Percentiles rank a stretch among this genome's conserved stretches.
Conservation (phyloP, 2,329 filamentous ascomycete species). For the Talaromyces sp. region DNA sequence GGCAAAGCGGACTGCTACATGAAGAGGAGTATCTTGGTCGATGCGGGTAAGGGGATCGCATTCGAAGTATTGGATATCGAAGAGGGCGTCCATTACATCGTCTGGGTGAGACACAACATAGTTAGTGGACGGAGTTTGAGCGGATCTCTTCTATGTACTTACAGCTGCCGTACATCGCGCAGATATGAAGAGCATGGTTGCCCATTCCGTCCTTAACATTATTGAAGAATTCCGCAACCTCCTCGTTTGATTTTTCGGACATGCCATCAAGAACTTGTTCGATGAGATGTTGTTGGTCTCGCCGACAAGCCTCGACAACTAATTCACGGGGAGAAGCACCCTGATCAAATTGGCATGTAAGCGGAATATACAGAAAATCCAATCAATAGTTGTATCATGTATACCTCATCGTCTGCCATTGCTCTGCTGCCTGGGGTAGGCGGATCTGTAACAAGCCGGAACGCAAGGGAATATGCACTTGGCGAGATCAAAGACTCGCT, state of each 20-base stretch:
- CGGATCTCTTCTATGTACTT: conserved; percentile 34
- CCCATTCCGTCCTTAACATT: conserved; percentile 79
- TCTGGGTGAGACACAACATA: conserved; percentile 28
- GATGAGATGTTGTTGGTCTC: conserved; percentile 86
- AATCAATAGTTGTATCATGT: conserved; percentile 8
- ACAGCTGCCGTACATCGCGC: conserved; percentile 83
- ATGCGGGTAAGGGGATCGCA: conserved; percentile 46
- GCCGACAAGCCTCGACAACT: conserved; percentile 86
- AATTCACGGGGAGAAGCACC: conserved; percentile 82
- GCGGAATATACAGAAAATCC: neutral
- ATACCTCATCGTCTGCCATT: conserved; percentile 46
- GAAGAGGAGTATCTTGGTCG: conserved; percentile 47
- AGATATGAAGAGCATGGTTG: conserved; percentile 85
- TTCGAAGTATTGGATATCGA: conserved; percentile 49
- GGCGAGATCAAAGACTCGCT: neutral
- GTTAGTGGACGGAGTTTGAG: neutral
- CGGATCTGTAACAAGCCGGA: neutral
- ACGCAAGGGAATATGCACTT: neutral
- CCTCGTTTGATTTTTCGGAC: conserved; percentile 55
- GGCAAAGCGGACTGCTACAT: conserved; percentile 44
- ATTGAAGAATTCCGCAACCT: conserved; percentile 78
- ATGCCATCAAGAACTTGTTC: conserved; percentile 65
- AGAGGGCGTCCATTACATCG: conserved; percentile 46
- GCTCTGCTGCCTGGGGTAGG: conserved; percentile 30
- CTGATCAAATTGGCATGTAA: conserved; percentile 42